A percentile compares a stretch with the other conserved stretches of the same genome.
phyloP scores from a whole-genome alignment of 164 flowering plant genomes.

The Vitis amurensis region DNA sequence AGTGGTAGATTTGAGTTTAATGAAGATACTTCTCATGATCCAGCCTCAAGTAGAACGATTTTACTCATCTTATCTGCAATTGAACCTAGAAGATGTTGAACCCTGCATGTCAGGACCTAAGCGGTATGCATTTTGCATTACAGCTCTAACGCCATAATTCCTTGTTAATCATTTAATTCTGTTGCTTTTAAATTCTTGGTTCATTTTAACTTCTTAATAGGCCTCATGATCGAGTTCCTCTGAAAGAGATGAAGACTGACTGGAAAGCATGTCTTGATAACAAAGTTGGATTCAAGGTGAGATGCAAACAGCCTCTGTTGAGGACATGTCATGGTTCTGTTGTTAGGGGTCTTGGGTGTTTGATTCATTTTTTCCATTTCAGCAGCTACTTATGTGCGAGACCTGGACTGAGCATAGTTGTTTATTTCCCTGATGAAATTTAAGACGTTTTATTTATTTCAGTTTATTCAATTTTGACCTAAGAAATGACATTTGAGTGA shows the following conservation, averaged over 20 bases:
- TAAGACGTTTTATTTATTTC: too few relatives aligned
- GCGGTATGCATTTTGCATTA: slow-evolving; percentile 41
- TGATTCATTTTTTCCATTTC: too few relatives aligned
- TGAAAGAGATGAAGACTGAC: slow-evolving; percentile 89
- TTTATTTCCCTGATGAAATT: too few relatives aligned
- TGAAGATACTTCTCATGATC: background rate
- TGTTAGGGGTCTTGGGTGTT: too few relatives aligned
- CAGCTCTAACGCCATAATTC: background rate
- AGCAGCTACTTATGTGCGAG: too few relatives aligned
- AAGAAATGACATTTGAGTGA: too few relatives aligned
- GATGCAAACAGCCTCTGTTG: background rate
- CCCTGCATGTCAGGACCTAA: slow-evolving; percentile 96
- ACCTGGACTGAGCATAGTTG: too few relatives aligned
- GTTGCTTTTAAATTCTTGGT: background rate
- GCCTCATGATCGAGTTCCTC: slow-evolving; percentile 88
- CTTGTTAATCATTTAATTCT: background rate
- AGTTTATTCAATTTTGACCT: too few relatives aligned
- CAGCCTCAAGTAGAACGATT: slow-evolving; percentile 84
- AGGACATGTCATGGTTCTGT: too few relatives aligned
- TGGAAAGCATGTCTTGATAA: slow-evolving; percentile 91
- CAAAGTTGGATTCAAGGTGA: slow-evolving; percentile 93
- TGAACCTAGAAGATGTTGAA: slow-evolving; percentile 75
- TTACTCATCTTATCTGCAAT: slow-evolving; percentile 73
- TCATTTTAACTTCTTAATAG: slow-evolving; percentile 30
- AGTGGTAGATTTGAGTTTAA: too few relatives aligned